Base-by-base conservation (phyloP, 2,329 filamentous ascomycete species). In the Penicillium concentricum region DNA sequence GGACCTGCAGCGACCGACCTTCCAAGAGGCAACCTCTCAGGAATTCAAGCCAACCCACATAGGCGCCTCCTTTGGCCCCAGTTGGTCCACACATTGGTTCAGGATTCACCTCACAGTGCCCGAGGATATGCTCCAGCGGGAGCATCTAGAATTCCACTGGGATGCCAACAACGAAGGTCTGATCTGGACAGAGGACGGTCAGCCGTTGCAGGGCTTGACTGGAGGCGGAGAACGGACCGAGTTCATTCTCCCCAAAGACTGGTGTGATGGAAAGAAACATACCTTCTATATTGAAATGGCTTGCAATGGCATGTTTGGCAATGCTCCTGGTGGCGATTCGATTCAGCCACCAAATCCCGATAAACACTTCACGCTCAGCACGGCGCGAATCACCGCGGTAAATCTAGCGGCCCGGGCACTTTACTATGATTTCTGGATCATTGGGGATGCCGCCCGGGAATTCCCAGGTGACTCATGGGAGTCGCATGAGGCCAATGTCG, bases 61-160 rank as follows among this genome's bases (percentile, higher is more conserved):
- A 53, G 92, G 93, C 57, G 82, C 88, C 56, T 85, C 81, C 7
- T 97, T 97, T 66, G 94, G 94, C 0, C 94, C 94, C 2, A 94
- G 92, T 35, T 99, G 94, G 94, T 89, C 92, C 2, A 99, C 94
- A 9, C 94, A 97, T 74, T 99, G 94, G 94, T 96, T 99, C 83
- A 90, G 87, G 67, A 84, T 97, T 54, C 79, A 87, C 55, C 78
- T 99, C 60, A 90, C 84, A 5, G 83, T 97, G 15, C 93, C 94
- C 8, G 71, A 84, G 54, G 79, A 90, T 13, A 83, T 97, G 67
- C 78, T 76, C 26, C 78, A 91, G 61, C 91, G 94, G 67, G 86
- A 92, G 64, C 87, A 89, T 45, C 82, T 99, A n/a, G 92, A 97
- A 75, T 87, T 97, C 56, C 92, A 96, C 68, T 99, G 94, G 93